Evolutionary conservation across 176 grass and related monocot genomes (phyloP), one percentile per base, ranked within the genome.

Genomic region (Aegilops umbellulata): DNA sequence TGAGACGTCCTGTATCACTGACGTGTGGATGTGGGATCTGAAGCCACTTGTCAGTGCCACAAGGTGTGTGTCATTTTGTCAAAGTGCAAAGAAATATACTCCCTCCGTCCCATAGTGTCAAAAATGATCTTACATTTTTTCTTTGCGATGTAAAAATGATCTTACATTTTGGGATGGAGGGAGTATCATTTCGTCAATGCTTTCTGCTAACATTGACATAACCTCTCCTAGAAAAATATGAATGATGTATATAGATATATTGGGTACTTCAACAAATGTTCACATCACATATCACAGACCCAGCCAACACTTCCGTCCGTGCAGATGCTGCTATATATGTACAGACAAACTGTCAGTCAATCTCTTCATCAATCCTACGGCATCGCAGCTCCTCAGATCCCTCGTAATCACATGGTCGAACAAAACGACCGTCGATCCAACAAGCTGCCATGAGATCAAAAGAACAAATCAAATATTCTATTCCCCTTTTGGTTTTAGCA

Each of bases 401-500:
- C 27, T 35, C 25, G 20, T 30, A 38, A 44, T 82, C 71, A 77
- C 68, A 85, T 85, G 24, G 67, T n/a, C 19, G 24, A 46, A 81
- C 82, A 85, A 39, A 42, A 23, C 10, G 22, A 23, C 39, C 53
- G 72, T 38, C 32, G 35, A 16, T 83, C 73, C 4, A 3, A 78
- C 38, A 12, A 58, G 38, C 35, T 80, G 81, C 70, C 31, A 77
- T 22, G 2, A 46, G 36, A 84, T 61, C 19, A 86, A 55, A 86
- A 82, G 51, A 90, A 61, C 42, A 30, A 65, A 80, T 79, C 74
- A 66, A 88, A 88, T 88, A 35, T 78, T 81, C 78, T 79, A 51
- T 30, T 61, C 17, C 73, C 30, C 41, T 44, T 11, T 66, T 31
- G 12, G 25, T 53, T 72, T 73, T 46, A 42, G 12, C 47, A 26